Percentiles rank a stretch among this genome's conserved stretches.
phyloP scores from a whole-genome alignment of 345 rosid species.

The Carallia brachiata region DNA sequence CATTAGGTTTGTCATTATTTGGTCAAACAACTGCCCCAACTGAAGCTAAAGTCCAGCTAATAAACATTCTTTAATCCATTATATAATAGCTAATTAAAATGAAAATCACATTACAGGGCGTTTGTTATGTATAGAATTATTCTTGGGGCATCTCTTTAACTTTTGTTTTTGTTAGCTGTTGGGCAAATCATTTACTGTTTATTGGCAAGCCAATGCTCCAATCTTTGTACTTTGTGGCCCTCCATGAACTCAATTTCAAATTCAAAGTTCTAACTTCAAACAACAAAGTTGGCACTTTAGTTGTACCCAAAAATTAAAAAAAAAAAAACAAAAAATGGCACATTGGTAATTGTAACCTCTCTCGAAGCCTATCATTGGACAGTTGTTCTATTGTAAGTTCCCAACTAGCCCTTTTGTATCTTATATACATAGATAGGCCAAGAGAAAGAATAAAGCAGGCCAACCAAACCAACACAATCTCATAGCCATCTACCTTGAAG shows the following conservation, averaged over 20 bases:
- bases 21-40: neutral
- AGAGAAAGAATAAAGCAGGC: neutral
- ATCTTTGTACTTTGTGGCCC: conserved; percentile 11
- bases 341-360: conserved; percentile 18
- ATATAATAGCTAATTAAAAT: too few species aligned
- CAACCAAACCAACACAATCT: neutral
- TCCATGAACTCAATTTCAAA: conserved; percentile 1
- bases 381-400: conserved; percentile 16
- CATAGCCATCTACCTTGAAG: neutral
- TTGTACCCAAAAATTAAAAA: too few species aligned
- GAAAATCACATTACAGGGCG: neutral
- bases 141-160: neutral
- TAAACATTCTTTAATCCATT: too few species aligned
- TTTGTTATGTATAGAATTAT: too few species aligned
- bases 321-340: conserved; percentile 21
- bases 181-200: too few species aligned
- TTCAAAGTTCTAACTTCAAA: neutral
- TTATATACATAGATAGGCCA: neutral
- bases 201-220: neutral
- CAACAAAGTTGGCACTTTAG: too few species aligned
- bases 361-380: conserved; percentile 16
- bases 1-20: neutral
- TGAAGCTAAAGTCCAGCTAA: too few species aligned
- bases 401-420: conserved; percentile 11
- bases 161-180: neutral